Conservation (phyloP, 2,329 filamentous ascomycete genomes). For the Penicillium sp. region DNA sequence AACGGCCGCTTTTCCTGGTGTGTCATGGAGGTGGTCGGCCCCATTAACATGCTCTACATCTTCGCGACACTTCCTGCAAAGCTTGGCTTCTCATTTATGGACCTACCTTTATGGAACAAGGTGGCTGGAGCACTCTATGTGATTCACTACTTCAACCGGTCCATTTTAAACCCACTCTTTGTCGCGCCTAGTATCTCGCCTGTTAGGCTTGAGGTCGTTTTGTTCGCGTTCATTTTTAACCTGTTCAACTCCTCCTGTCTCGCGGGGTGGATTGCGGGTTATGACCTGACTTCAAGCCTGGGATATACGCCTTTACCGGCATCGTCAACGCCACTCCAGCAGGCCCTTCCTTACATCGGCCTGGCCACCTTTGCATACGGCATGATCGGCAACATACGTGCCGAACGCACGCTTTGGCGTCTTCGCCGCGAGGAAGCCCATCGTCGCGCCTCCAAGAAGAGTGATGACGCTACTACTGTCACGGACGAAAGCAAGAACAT, state of each 20-base stretch:
- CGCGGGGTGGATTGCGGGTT: constrained; percentile 76
- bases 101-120: constrained; percentile 31
- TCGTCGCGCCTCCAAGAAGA: constrained; percentile 37
- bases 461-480: constrained; percentile 22
- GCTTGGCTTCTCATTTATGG: constrained; percentile 17
- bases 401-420: constrained; percentile 85
- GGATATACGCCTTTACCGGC: constrained; percentile 14
- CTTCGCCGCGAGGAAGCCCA: constrained; percentile 68
- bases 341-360: constrained; percentile 56
- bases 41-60: constrained; percentile 73
- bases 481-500: constrained; percentile 35
- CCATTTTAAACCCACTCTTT: constrained; percentile 73
- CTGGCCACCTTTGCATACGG: constrained; percentile 72
- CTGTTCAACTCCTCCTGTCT: constrained; percentile 73
- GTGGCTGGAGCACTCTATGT: constrained; percentile 48
- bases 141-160: constrained; percentile 88
- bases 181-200: constrained; percentile 88
- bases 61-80: constrained; percentile 62
- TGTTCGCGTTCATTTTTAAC: constrained; percentile 68
- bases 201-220: constrained; percentile 67
- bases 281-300: constrained; percentile 51
- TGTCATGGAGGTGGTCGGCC: constrained; percentile 79
- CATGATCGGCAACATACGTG: constrained; percentile 75
- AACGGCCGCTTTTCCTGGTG: constrained; percentile 85
- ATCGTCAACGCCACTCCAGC: constrained; percentile 16